phyloP scores from a whole-genome alignment of 768 basidiomycete species.

The Tulasnella calospora region DNA sequence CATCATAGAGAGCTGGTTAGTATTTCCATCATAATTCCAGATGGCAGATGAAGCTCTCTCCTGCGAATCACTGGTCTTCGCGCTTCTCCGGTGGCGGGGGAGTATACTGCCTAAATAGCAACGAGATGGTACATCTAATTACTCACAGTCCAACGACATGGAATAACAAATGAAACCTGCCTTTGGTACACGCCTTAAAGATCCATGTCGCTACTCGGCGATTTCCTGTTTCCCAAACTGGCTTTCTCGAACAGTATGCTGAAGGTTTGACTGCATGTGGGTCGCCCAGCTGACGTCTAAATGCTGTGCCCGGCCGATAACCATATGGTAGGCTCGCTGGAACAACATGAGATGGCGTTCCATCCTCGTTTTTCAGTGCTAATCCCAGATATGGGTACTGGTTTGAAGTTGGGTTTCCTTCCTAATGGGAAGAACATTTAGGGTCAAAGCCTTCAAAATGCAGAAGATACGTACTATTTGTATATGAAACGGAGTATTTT shows the following conservation, averaged over 20 bases:
- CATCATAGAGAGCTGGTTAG: neutral
- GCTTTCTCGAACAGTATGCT: neutral
- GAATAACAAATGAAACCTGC: neutral
- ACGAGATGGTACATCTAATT: neutral
- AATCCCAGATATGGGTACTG: neutral
- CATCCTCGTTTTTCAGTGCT: neutral
- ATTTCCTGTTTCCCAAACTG: neutral
- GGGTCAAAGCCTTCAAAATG: neutral
- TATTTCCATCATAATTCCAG: neutral
- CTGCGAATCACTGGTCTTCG: too few species aligned
- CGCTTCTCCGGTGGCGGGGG: neutral
- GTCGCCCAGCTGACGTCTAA: too few species aligned
- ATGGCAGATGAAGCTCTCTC: neutral
- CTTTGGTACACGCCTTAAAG: neutral
- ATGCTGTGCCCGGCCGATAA: too few species aligned
- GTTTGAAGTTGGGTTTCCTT: too few species aligned
- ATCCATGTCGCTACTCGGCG: neutral
- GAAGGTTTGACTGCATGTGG: neutral
- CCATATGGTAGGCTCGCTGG: too few species aligned
- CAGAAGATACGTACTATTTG: neutral
- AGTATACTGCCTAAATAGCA: neutral
- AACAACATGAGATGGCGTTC: too few species aligned
- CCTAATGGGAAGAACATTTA: neutral
- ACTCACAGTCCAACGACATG: too few species aligned
- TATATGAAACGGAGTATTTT: neutral